Conservation (phyloP, 331 rosid species). For the Malus hybrid region DNA sequence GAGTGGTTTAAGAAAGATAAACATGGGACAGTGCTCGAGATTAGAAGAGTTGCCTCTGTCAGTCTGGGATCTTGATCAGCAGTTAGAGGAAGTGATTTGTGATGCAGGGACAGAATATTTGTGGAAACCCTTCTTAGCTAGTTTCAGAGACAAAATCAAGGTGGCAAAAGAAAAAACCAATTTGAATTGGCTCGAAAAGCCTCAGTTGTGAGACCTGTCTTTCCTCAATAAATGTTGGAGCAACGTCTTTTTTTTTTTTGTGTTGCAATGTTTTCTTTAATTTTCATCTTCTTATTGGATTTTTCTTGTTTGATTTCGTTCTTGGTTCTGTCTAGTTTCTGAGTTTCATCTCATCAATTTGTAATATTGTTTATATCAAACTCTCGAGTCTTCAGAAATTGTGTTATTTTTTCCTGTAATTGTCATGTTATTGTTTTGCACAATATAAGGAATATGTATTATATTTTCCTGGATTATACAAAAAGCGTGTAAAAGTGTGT, state of each 20-base stretch:
- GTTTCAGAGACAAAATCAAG: too few species aligned
- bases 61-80: constrained; percentile 21
- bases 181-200: constrained; percentile 5
- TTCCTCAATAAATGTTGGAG: neutral
- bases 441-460: too few species aligned
- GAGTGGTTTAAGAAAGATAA: constrained; percentile 18
- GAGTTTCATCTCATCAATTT: neutral
- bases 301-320: neutral
- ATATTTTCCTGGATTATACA: too few species aligned
- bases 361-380: neutral
- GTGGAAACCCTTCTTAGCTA: constrained; percentile 1
- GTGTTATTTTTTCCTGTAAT: too few species aligned
- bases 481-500: too few species aligned
- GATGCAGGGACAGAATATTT: constrained; percentile 30
- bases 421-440: too few species aligned
- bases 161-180: constrained; percentile 3
- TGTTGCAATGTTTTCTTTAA: neutral
- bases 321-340: neutral
- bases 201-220: constrained; percentile 3
- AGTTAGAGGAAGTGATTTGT: constrained; percentile 40
- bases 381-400: neutral
- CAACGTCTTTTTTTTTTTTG: neutral
- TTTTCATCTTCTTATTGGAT: neutral
- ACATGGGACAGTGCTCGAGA: constrained; percentile 15
- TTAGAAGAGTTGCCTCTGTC: constrained; percentile 35